These are phyloP conservation scores for Brettanomyces anomalus DNA, from an alignment of 805 yeast genomes.

Conservation along the genomic window DNA sequence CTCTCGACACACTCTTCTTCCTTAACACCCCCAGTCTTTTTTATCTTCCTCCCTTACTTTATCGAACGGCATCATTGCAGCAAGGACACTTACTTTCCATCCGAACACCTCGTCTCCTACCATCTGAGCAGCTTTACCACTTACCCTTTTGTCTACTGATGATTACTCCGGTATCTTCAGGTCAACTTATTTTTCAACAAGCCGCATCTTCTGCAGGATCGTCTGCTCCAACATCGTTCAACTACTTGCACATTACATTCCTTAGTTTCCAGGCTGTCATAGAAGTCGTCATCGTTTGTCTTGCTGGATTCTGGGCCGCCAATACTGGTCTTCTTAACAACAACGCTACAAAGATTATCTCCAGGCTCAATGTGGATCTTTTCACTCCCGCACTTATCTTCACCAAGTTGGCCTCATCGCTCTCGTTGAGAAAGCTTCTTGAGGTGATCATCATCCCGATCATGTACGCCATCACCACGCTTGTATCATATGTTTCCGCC, in stretches of 20 bases:
- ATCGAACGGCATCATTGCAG: too few species aligned
- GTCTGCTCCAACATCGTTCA: slow-evolving; percentile 1
- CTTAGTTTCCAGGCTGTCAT: slow-evolving; percentile 86
- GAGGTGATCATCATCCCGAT: slow-evolving; percentile 83
- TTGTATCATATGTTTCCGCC: slow-evolving; percentile 62
- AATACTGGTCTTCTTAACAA: slow-evolving; percentile 59
- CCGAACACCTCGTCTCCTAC: too few species aligned
- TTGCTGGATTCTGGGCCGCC: slow-evolving; percentile 83
- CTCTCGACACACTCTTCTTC: too few species aligned
- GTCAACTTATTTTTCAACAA: too few species aligned
- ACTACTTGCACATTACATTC: slow-evolving; percentile 34
- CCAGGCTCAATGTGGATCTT: slow-evolving; percentile 75
- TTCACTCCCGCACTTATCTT: slow-evolving; percentile 95
- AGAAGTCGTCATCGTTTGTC: slow-evolving; percentile 79
- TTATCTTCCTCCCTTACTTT: too few species aligned
- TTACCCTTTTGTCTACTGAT: too few species aligned
- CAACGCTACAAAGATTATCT: slow-evolving; percentile 67
- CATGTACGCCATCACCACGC: slow-evolving; percentile 75
- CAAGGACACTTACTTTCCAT: too few species aligned
- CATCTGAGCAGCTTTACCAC: too few species aligned
- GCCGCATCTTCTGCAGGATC: neutral
- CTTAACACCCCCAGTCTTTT: too few species aligned
- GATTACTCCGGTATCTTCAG: too few species aligned
- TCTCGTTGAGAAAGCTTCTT: slow-evolving; percentile 66
- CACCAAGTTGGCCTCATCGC: slow-evolving; percentile 58